phyloP scores from a whole-genome alignment of 2,329 filamentous ascomycete genomes.

The Talaromyces sp. region DNA sequence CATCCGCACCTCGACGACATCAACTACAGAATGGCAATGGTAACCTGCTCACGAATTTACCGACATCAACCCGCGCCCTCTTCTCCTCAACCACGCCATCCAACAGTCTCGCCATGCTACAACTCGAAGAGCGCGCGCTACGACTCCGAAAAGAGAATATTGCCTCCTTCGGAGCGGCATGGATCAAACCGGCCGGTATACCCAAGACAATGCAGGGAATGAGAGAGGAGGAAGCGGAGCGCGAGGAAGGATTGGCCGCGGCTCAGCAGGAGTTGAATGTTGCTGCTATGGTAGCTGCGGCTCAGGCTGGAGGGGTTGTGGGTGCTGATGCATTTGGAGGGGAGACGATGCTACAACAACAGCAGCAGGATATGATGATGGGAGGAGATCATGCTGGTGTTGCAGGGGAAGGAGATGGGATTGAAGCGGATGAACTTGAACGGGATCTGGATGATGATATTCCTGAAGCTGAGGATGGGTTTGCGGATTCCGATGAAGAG shows the following conservation, averaged over 20 bases:
- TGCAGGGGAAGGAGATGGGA: conserved; percentile 45
- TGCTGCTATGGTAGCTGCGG: conserved; percentile 60
- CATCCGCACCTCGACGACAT: conserved; percentile 26
- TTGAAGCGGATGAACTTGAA: conserved; percentile 38
- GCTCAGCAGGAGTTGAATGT: conserved; percentile 69
- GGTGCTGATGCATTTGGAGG: conserved; percentile 62
- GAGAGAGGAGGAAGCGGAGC: conserved; percentile 83
- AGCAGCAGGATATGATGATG: neutral
- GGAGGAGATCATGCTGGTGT: conserved; percentile 48
- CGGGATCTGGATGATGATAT: conserved; percentile 48
- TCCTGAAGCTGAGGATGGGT: conserved; percentile 46
- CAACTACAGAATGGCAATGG: conserved; percentile 7
- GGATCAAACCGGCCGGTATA: conserved; percentile 86
- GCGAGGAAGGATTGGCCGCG: conserved; percentile 77
- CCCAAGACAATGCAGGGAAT: conserved; percentile 86
- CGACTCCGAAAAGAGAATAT: conserved; percentile 76
- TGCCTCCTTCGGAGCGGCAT: conserved; percentile 79
- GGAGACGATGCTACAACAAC: conserved; percentile 3
- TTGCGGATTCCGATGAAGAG: conserved; percentile 39
- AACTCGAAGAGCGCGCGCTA: conserved; percentile 72
- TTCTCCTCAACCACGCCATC: conserved; percentile 51
- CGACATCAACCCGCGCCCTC: conserved; percentile 25
- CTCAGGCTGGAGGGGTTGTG: neutral
- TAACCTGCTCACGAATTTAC: neutral
- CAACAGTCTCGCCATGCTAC: conserved; percentile 65